These are phyloP conservation scores for Glarea lozoyensis DNA, from an alignment of 495 filamentous ascomycete genomes.

Conservation along the genomic window DNA sequence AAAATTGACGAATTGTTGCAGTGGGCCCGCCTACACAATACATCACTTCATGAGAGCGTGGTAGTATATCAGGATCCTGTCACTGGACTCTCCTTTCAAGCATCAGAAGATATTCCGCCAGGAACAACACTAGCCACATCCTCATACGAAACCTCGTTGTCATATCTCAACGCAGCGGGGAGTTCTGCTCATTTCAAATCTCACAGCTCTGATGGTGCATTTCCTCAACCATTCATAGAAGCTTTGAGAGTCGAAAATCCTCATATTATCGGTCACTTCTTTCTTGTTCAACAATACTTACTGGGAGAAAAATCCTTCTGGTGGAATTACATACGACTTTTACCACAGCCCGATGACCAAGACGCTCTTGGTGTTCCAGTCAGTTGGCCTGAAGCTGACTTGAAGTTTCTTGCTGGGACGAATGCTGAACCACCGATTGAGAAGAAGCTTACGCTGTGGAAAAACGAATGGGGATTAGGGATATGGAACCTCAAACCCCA, in stretches of 20 bases:
- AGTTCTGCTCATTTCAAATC: background rate
- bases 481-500: constrained; percentile 7
- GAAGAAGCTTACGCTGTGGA: constrained; percentile 18
- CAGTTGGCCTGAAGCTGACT: constrained; percentile 26
- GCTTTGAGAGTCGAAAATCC: constrained; percentile 8
- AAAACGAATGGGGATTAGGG: constrained; percentile 8
- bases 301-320: constrained; percentile 36
- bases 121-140: constrained; percentile 6
- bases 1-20: constrained; percentile 7
- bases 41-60: constrained; percentile 6
- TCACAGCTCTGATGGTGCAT: constrained; percentile 6
- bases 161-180: constrained; percentile 16
- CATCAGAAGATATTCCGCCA: constrained; percentile 2
- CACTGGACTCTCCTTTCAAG: constrained; percentile 15
- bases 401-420: constrained; percentile 37
- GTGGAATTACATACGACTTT: constrained; percentile 39
- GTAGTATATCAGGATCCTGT: constrained; percentile 9
- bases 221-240: constrained; percentile 13
- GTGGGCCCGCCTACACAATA: constrained; percentile 7
- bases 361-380: constrained; percentile 31
- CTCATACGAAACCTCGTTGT: constrained; percentile 11
- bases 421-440: constrained; percentile 36
- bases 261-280: constrained; percentile 19
- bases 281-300: constrained; percentile 26
- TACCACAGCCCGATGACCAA: constrained; percentile 39